phyloP scores from a whole-genome alignment of 495 filamentous ascomycete genomes.

The Hypoxylon fragiforme region DNA sequence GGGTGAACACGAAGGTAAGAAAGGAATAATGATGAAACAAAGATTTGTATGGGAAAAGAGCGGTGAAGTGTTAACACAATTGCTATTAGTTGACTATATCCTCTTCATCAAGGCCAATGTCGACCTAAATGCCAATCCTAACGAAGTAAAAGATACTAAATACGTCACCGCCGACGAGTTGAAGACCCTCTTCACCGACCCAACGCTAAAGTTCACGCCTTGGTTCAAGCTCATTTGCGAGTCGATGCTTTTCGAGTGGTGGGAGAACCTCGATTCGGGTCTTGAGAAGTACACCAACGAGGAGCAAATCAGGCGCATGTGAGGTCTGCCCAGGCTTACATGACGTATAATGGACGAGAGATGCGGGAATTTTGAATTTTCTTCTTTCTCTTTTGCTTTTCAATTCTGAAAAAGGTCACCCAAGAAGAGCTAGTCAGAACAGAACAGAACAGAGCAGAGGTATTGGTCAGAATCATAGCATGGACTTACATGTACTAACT shows the following conservation, averaged over 20 bases:
- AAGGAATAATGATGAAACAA: constrained; percentile 4
- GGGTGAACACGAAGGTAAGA: constrained; percentile 98
- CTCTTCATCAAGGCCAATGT: constrained; percentile 96
- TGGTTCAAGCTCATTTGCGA: constrained; percentile 99
- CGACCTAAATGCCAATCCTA: constrained; percentile 75
- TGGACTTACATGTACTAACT: too few relatives aligned
- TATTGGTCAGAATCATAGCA: constrained; percentile 1
- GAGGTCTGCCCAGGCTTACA: constrained; percentile 10
- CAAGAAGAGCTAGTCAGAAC: constrained; percentile 1
- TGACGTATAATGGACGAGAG: background rate
- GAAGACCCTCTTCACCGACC: constrained; percentile 81
- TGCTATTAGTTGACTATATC: constrained; percentile 86
- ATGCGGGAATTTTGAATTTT: background rate
- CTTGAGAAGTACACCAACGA: constrained; percentile 87
- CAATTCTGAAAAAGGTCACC: constrained; percentile 1
- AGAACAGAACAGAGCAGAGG: background rate
- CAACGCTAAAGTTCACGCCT: constrained; percentile 82
- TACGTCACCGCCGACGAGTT: constrained; percentile 85
- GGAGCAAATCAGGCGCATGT: constrained; percentile 87
- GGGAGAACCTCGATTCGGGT: constrained; percentile 78
- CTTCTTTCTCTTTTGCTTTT: background rate
- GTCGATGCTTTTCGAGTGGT: constrained; percentile 98
- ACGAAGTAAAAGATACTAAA: constrained; percentile 82
- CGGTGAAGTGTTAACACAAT: constrained; percentile 5
- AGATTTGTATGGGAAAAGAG: background rate